Evolutionary conservation across 306 rosid species (phyloP).

Genomic region (Rosa persica): DNA sequence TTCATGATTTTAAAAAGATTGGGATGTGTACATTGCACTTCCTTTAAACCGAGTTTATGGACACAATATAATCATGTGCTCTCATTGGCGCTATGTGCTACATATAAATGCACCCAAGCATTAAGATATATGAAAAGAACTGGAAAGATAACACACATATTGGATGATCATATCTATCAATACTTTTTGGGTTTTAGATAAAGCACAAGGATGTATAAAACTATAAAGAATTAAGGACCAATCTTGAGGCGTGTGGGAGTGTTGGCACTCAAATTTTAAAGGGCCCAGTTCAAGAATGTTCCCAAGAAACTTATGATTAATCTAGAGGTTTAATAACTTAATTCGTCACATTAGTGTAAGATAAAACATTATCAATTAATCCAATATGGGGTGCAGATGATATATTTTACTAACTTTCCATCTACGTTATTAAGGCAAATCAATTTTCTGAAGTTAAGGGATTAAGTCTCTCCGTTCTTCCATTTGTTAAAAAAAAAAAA

Average conservation of each 20-base stretch:
- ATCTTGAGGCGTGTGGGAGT: background rate
- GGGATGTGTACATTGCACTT: background rate
- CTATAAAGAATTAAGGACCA: background rate
- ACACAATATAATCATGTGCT: background rate
- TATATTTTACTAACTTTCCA: background rate
- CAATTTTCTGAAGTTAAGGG: background rate
- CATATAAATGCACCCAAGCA: background rate
- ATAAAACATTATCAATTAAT: background rate
- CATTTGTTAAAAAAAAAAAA: no score
- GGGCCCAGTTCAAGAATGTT: background rate
- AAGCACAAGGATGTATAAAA: background rate
- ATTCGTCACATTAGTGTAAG: background rate
- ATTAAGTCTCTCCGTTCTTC: no score
- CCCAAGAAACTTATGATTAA: background rate
- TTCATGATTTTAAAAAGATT: background rate
- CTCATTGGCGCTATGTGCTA: background rate
- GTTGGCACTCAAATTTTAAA: background rate
- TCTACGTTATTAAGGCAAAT: background rate
- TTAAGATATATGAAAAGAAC: constrained; percentile 2
- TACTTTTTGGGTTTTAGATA: background rate
- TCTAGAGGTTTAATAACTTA: background rate
- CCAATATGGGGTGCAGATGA: background rate
- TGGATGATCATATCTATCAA: background rate
- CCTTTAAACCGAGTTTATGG: background rate
- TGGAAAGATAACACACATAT: background rate